These are phyloP conservation scores for Combretum micranthum DNA, from an alignment of 345 rosid genomes.

Conservation along the genomic window DNA sequence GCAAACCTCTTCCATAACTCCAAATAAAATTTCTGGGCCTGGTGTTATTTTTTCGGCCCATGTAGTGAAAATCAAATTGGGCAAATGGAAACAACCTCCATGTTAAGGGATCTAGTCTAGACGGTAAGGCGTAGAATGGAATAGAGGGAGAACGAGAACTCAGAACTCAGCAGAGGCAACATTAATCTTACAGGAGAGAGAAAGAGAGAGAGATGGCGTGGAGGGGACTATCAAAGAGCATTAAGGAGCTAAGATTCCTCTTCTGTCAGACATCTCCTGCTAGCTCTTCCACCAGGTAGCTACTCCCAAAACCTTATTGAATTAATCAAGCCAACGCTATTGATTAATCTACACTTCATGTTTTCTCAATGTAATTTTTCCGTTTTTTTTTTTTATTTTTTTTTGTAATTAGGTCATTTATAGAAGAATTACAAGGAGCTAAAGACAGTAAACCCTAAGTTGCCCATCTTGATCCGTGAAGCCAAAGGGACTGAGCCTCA, in stretches of 20 bases:
- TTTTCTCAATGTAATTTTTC: too few relatives aligned
- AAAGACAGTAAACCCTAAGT: slow-evolving; percentile 82
- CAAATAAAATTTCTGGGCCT: too few relatives aligned
- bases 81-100: too few relatives aligned
- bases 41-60: too few relatives aligned
- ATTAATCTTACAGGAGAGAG: not conserved
- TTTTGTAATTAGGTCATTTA: slow-evolving; percentile 47
- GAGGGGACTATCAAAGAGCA: slow-evolving; percentile 17
- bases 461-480: slow-evolving; percentile 84
- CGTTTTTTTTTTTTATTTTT: not conserved
- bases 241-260: slow-evolving; percentile 57
- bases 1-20: too few relatives aligned
- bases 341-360: too few relatives aligned
- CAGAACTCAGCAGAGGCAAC: too few relatives aligned
- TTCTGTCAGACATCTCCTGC: slow-evolving; percentile 67
- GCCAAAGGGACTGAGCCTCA: slow-evolving; percentile 75
- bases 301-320: too few relatives aligned
- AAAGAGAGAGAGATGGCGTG: slow-evolving; percentile 13
- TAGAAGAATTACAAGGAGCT: slow-evolving; percentile 81
- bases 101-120: too few relatives aligned
- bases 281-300: slow-evolving; percentile 63
- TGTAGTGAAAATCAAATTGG: too few relatives aligned
- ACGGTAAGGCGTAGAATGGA: too few relatives aligned
- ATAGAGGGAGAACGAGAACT: not conserved
- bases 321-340: too few relatives aligned